Percentiles rank a stretch among this genome's conserved stretches.
phyloP scores from a whole-genome alignment of 352 stramenopile species.

The Phytopythium oedochilum region DNA sequence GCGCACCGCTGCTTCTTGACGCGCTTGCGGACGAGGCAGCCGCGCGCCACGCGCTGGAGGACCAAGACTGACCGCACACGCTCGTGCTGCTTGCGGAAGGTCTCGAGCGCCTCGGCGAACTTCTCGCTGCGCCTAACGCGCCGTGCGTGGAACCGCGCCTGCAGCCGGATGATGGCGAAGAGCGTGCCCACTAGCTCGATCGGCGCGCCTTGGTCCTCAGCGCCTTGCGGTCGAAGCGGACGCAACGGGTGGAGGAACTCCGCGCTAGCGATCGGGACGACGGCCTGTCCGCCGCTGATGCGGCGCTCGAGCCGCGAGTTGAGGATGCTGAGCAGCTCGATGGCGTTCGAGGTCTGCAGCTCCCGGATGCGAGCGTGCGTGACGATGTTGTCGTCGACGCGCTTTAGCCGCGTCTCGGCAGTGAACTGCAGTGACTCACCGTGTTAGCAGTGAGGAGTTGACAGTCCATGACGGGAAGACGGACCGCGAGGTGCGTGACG shows the following conservation, averaged over 20 bases:
- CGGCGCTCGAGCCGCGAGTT: constrained; percentile 30
- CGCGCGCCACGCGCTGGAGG: constrained; percentile 18
- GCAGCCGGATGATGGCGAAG: constrained; percentile 22
- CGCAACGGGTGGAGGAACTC: not conserved
- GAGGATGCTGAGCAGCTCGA: constrained; percentile 57
- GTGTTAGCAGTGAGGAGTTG: not conserved
- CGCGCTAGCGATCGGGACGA: not conserved
- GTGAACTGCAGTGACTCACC: constrained; percentile 20
- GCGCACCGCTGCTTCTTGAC: constrained; percentile 6
- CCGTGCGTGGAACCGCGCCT: constrained; percentile 28
- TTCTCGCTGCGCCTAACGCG: constrained; percentile 20
- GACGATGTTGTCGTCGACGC: constrained; percentile 16
- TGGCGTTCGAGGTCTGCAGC: constrained; percentile 34
- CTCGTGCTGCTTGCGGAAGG: constrained; percentile 22
- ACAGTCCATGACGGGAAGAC: no score
- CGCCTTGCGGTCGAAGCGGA: not conserved
- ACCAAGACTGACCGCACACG: constrained; percentile 19
- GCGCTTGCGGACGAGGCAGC: constrained; percentile 2
- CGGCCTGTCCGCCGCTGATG: not conserved
- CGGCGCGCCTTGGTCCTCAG: no score
- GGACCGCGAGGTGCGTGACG: constrained; percentile 43
- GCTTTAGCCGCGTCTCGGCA: constrained; percentile 46
- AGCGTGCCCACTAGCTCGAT: constrained; percentile 17
- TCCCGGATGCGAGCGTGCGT: constrained; percentile 39
- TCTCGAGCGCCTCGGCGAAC: constrained; percentile 24